Percentiles rank a stretch among this genome's conserved stretches.
phyloP scores from a whole-genome alignment of 2,329 filamentous ascomycete species.

The Ophiostoma himal-ulmi region DNA sequence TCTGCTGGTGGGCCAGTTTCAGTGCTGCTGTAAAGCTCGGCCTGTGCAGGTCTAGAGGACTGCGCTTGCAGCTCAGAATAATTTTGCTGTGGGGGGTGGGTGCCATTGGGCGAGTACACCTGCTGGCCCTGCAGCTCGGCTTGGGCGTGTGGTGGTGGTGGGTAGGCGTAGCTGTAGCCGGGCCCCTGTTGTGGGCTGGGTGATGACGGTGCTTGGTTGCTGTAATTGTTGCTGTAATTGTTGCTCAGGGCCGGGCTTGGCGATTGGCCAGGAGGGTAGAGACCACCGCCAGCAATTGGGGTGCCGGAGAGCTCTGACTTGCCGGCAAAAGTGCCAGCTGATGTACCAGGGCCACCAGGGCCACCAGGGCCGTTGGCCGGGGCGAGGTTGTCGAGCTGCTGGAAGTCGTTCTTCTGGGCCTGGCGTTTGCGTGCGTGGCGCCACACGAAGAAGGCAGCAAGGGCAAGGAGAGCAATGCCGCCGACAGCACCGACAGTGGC shows the following conservation, averaged over 20 bases:
- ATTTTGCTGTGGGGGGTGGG: slow-evolving; percentile 12
- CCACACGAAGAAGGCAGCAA: slow-evolving; percentile 36
- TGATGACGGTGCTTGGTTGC: neutral
- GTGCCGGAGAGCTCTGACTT: slow-evolving; percentile 34
- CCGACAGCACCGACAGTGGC: slow-evolving; percentile 34
- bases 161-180: neutral
- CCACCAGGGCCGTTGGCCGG: slow-evolving; percentile 3
- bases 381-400: slow-evolving; percentile 23
- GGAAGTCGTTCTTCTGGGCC: slow-evolving; percentile 19
- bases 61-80: slow-evolving; percentile 30
- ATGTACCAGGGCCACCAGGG: neutral
- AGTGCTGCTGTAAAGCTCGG: slow-evolving; percentile 28
- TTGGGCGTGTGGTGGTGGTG: neutral
- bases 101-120: slow-evolving; percentile 18
- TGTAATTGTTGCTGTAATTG: neutral
- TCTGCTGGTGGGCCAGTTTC: slow-evolving; percentile 22
- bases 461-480: slow-evolving; percentile 32
- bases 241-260: slow-evolving; percentile 32
- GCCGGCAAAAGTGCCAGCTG: slow-evolving; percentile 23
- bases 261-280: slow-evolving; percentile 25
- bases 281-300: slow-evolving; percentile 16
- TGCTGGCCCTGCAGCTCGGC: slow-evolving; percentile 31
- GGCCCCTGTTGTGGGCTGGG: neutral
- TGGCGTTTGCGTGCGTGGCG: slow-evolving; percentile 30
- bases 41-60: slow-evolving; percentile 19